phyloP scores from a whole-genome alignment of 2,329 filamentous ascomycete genomes.

The Stemphylium lycopersici region DNA sequence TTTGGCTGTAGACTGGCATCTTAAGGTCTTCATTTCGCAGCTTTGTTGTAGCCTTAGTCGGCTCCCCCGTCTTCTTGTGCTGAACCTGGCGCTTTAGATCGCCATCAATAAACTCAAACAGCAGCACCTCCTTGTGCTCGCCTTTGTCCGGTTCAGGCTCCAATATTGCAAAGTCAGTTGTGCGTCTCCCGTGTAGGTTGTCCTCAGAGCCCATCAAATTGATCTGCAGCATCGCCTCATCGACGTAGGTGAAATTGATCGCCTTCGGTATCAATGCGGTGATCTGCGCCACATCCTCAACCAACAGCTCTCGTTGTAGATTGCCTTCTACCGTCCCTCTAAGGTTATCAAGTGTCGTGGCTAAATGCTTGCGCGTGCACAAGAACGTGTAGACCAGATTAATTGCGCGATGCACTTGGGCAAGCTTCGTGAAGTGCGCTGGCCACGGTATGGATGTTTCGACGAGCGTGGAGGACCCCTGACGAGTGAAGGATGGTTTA shows the following conservation, averaged over 20 bases:
- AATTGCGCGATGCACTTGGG: slow-evolving; percentile 79
- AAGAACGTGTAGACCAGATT: slow-evolving; percentile 96
- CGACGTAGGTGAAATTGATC: slow-evolving; percentile 84
- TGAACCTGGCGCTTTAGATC: slow-evolving; percentile 83
- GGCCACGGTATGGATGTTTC: slow-evolving; percentile 72
- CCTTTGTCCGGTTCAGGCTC: slow-evolving; percentile 47
- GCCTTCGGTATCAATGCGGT: slow-evolving; percentile 77
- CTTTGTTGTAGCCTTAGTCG: slow-evolving; percentile 69
- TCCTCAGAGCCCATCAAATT: slow-evolving; percentile 75
- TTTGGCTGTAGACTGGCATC: slow-evolving; percentile 91
- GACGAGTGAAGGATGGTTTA: slow-evolving; percentile 50
- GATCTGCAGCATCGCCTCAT: slow-evolving; percentile 81
- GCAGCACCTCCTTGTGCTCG: slow-evolving; percentile 71
- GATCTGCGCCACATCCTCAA: slow-evolving; percentile 84
- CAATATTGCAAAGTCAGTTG: slow-evolving; percentile 52
- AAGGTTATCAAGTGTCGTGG: slow-evolving; percentile 90
- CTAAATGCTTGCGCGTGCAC: slow-evolving; percentile 87
- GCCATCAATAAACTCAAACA: slow-evolving; percentile 92
- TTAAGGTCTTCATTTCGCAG: slow-evolving; percentile 80
- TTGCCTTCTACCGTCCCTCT: slow-evolving; percentile 84
- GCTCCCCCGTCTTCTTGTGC: slow-evolving; percentile 74
- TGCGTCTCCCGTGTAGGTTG: slow-evolving; percentile 64
- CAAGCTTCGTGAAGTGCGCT: slow-evolving; percentile 71
- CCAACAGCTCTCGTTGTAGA: slow-evolving; percentile 69
- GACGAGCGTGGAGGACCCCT: slow-evolving; percentile 57